Base-by-base conservation (phyloP, 495 filamentous ascomycete genomes). In the Ramalina peruviana region DNA sequence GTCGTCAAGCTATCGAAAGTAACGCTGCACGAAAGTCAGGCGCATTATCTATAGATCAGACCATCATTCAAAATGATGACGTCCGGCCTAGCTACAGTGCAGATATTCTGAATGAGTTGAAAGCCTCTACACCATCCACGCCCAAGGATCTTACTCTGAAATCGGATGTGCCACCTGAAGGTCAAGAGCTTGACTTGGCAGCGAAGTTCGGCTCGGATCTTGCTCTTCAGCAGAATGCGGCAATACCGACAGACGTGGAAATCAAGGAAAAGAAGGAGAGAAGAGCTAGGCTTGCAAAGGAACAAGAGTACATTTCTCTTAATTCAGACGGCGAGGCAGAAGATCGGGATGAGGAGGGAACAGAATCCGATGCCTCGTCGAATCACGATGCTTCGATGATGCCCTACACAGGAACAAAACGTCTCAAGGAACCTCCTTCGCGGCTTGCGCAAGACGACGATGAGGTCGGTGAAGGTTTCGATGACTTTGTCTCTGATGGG, bases 391-490 rank as follows among this genome's bases (percentile, higher is more conserved):
- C 30, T 6, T 56, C 50, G 62, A 71, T 52, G 59, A 76, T 21
- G 61, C 67, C 6, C 51, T 76, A 9, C 57, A 71, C 41, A 53
- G 66, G 54, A 61, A 68, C 62, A 59, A 79, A 73, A 58, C 60
- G 43, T n/a, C 20, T 67, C 3, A 56, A 49, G 20, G 51, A 53
- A 15, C 44, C 46, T 40, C 80, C 88, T 47, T 84, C 82, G 9
- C 73, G 92, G n/a, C 74, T 96, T 9, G 73, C 86, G 4, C 72
- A 74, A 23, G 88, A 94, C 46, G 90, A 96, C 59, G 92, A 97
- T 60, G 86, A 95, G 60, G 77, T 96, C n/a, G 82, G 81, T 27
- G 92, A 98, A 67, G 88, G 88, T 3, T 95, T 94, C 61, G 89
- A 94, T 47, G 87, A 94, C 51, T 94, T 85, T 55, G 82, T 90